Evolutionary conservation across 768 basidiomycete species (phyloP).

Genomic region (Phylloporus rhodoxanthus): DNA sequence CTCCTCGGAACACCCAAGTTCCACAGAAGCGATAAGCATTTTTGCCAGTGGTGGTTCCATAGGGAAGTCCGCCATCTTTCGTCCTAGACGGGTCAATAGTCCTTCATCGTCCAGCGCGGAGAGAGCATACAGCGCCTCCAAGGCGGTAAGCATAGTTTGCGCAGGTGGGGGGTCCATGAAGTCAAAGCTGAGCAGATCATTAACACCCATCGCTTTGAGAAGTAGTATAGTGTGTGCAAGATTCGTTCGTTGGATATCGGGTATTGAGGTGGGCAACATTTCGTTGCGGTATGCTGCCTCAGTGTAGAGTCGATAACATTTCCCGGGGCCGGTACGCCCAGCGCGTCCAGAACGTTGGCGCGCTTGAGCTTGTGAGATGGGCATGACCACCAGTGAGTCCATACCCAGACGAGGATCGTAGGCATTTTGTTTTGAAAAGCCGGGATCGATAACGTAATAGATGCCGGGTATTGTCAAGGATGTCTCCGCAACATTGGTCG

Average conservation of each 20-base stretch:
- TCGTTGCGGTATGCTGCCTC: constrained; percentile 98
- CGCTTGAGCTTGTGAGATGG: constrained; percentile 97
- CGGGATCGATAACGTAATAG: constrained; percentile 98
- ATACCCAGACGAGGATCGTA: constrained; percentile 96
- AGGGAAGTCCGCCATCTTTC: constrained; percentile 99
- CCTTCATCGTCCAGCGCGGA: constrained; percentile 98
- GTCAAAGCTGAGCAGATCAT: constrained; percentile 94
- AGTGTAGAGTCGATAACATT: constrained; percentile 96
- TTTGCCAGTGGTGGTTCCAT: constrained; percentile 96
- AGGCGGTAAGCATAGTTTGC: constrained; percentile 92
- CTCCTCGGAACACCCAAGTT: constrained; percentile 96
- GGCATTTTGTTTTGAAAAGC: constrained; percentile 98
- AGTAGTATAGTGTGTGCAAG: constrained; percentile 88
- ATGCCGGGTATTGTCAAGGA: constrained; percentile 97
- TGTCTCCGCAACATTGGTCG: constrained; percentile 99
- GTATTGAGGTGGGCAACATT: constrained; percentile 96
- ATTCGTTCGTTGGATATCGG: constrained; percentile 96
- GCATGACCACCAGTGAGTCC: constrained; percentile 98
- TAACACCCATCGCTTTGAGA: constrained; percentile 98
- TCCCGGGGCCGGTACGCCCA: constrained; percentile 95
- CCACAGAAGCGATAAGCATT: constrained; percentile 97
- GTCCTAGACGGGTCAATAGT: constrained; percentile 83
- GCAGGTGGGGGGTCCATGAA: constrained; percentile 99
- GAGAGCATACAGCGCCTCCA: constrained; percentile 90
- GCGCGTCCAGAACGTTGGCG: constrained; percentile 94